phyloP scores from a whole-genome alignment of 2,329 filamentous ascomycete genomes.

The Paraconiothyrium brasiliense region DNA sequence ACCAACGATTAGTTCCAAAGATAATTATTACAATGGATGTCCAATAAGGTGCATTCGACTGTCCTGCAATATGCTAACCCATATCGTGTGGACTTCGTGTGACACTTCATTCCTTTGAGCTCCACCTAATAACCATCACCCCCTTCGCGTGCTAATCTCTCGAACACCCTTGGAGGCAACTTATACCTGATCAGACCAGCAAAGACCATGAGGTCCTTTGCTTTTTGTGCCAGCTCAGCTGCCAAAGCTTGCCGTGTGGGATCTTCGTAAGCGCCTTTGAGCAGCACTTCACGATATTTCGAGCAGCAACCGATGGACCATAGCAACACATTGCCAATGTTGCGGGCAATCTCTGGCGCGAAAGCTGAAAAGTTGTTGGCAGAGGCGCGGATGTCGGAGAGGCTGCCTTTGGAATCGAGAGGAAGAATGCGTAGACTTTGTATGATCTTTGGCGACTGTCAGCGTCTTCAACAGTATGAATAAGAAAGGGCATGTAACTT shows the following conservation, averaged over 20 bases:
- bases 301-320: slow-evolving; percentile 93
- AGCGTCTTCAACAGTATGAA: slow-evolving; percentile 16
- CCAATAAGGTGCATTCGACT: background rate
- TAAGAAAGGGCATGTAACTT: slow-evolving; percentile 49
- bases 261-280: slow-evolving; percentile 77
- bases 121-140: slow-evolving; percentile 40
- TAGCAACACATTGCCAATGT: slow-evolving; percentile 89
- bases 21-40: background rate
- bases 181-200: slow-evolving; percentile 92
- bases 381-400: slow-evolving; percentile 78
- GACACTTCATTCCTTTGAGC: background rate
- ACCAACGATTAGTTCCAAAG: background rate
- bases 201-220: slow-evolving; percentile 91
- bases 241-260: slow-evolving; percentile 62
- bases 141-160: slow-evolving; percentile 83
- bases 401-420: slow-evolving; percentile 76
- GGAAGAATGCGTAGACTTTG: slow-evolving; percentile 80
- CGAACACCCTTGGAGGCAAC: slow-evolving; percentile 85
- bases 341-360: slow-evolving; percentile 82
- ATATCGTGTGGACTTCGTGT: background rate
- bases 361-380: slow-evolving; percentile 83
- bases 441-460: slow-evolving; percentile 67
- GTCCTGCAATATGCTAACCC: background rate
- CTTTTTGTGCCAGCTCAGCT: slow-evolving; percentile 78
- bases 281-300: slow-evolving; percentile 73